Base-by-base conservation (phyloP, 1,139 yeast species). In the Geotrichum restrictum region DNA sequence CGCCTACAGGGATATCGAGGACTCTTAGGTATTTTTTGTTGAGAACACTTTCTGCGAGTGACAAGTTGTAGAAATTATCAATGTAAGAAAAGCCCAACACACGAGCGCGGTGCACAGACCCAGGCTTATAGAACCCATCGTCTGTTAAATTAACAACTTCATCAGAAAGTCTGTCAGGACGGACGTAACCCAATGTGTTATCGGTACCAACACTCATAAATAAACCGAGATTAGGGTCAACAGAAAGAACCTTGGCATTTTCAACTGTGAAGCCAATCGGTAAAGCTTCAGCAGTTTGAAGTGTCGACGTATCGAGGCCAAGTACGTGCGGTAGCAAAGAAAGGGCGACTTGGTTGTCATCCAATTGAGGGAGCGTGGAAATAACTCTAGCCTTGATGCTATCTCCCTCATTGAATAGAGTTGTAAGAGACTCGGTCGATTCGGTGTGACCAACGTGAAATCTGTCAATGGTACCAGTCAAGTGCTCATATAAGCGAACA, bases 1-100 rank as follows among this genome's bases (percentile, higher is more conserved):
- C 83, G 32, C 98, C 98, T 38, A 81, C 70, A 53, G 89, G 88
- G 38, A 93, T 78, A 61, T 89, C 96, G 45, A 76, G 77, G 7
- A 82, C 69, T 53, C 83, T 77, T 58, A 93, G 72, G 63, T 79
- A 91, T 63, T 81, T 75, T 57, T 85, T 80, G 18, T 81, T 77
- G 37, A 93, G 72, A 39, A 81, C 74, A 45, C 77, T 73, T 22
- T 87, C 80, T 60, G 88, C 84, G 64, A 88, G 72, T 0, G 96
- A 82, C 60, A 93, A 71, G 44, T 80, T 75, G 62, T 82, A 82
- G 44, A 80, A 66, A 56, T 82, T 80, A 63, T 93, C 98, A 48
- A 84, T 71, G 34, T 69, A 67, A 49, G 87, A 81, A 65, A 72
- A 87, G 3, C 89, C 88, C 45, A 86, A 64, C 11, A 93, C 83